Evolutionary conservation across 2,329 filamentous ascomycete genomes (phyloP).

Genomic region (Trichoderma endophyticum): DNA sequence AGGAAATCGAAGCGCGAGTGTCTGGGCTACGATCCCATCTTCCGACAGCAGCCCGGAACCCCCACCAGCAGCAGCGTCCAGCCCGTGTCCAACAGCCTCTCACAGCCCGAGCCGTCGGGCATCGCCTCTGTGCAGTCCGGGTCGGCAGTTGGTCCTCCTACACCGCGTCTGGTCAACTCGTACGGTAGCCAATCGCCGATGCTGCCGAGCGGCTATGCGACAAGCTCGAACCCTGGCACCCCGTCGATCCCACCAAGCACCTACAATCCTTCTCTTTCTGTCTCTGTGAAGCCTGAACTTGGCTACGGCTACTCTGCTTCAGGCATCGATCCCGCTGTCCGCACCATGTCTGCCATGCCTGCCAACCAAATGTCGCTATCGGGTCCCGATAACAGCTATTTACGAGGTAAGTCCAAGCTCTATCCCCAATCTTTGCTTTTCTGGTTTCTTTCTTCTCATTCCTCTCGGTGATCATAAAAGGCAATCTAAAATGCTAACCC

Average conservation of each 20-base stretch:
- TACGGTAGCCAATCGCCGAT: slow-evolving; percentile 47
- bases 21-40: slow-evolving; percentile 82
- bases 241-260: slow-evolving; percentile 26
- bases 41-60: slow-evolving; percentile 70
- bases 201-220: slow-evolving; percentile 42
- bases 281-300: slow-evolving; percentile 37
- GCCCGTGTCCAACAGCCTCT: slow-evolving; percentile 32
- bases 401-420: slow-evolving; percentile 48
- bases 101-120: slow-evolving; percentile 35
- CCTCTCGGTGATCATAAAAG: neutral
- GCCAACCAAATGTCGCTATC: slow-evolving; percentile 28
- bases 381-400: slow-evolving; percentile 33
- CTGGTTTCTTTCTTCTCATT: slow-evolving; percentile 1
- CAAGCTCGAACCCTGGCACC: slow-evolving; percentile 31
- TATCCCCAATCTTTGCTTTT: slow-evolving; percentile 19
- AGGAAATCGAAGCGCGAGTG: slow-evolving; percentile 86
- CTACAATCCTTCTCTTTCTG: slow-evolving; percentile 34
- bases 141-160: slow-evolving; percentile 24
- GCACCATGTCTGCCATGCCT: slow-evolving; percentile 35
- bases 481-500: slow-evolving; percentile 22
- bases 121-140: slow-evolving; percentile 23
- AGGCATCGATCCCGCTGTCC: slow-evolving; percentile 65
- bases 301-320: slow-evolving; percentile 47
- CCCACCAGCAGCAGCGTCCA: slow-evolving; percentile 62
- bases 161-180: slow-evolving; percentile 35